These are phyloP conservation scores for Cyberlindnera mississippiensis DNA, from an alignment of 805 yeast species.

Conservation along the genomic window DNA sequence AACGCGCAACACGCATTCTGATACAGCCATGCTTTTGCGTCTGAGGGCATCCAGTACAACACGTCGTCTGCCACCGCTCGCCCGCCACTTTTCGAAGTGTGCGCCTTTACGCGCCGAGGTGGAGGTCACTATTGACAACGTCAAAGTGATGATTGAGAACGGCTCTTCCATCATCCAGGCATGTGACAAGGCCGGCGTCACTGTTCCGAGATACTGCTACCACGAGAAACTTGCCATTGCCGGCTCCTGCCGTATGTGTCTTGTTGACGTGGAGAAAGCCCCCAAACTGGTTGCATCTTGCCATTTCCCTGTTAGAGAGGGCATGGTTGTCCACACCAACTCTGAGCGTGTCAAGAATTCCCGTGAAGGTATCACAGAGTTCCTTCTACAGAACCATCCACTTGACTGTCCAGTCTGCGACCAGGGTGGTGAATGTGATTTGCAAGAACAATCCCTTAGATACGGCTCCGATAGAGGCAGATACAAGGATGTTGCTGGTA, in stretches of 20 bases:
- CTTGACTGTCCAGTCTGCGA: constrained; percentile 91
- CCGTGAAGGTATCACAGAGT: constrained; percentile 88
- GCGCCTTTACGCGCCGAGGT: constrained; percentile 47
- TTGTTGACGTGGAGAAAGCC: constrained; percentile 84
- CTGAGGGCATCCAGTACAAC: constrained; percentile 4
- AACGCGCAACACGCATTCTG: not conserved
- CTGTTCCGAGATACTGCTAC: constrained; percentile 86
- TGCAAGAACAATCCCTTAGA: constrained; percentile 81
- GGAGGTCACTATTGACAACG: constrained; percentile 58
- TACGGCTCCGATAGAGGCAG: constrained; percentile 87
- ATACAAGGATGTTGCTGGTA: constrained; percentile 75
- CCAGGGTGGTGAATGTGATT: constrained; percentile 93
- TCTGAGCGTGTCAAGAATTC: constrained; percentile 75
- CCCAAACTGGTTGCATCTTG: constrained; percentile 89
- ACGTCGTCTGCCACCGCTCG: constrained; percentile 2
- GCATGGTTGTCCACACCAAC: constrained; percentile 82
- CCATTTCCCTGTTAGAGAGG: constrained; percentile 87
- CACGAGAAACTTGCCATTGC: constrained; percentile 89
- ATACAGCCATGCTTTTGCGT: constrained; percentile 22
- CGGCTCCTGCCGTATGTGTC: constrained; percentile 91
- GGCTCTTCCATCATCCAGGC: constrained; percentile 89
- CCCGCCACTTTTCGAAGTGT: constrained; percentile 33
- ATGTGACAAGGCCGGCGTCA: constrained; percentile 85
- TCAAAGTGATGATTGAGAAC: constrained; percentile 72
- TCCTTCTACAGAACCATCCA: constrained; percentile 84